Evolutionary conservation across 768 basidiomycete genomes (phyloP).

Genomic region (Boletus reticulatus): DNA sequence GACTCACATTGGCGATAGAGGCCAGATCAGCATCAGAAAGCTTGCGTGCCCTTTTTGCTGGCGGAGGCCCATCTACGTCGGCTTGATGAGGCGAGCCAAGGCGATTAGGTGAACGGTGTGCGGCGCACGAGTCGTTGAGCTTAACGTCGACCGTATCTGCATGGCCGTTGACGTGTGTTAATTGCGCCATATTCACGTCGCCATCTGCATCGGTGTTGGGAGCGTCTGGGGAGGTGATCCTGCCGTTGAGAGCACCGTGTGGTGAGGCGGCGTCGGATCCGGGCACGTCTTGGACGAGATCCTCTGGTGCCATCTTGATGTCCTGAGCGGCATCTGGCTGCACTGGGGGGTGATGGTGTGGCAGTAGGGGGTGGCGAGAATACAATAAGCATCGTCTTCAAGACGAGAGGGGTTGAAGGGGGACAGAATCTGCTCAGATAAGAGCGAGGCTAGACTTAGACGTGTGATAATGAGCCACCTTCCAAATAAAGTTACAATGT

Average conservation of each 20-base stretch:
- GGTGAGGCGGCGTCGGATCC: conserved; percentile 14
- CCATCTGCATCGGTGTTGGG: conserved; percentile 25
- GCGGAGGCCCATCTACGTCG: conserved; percentile 49
- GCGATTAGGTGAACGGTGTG: conserved; percentile 35
- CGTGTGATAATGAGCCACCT: too few species aligned
- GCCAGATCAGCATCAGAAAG: conserved; percentile 75
- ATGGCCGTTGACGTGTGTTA: conserved; percentile 26
- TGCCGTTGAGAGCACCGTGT: conserved; percentile 17
- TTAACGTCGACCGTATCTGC: conserved; percentile 5
- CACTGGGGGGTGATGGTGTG: conserved; percentile 46
- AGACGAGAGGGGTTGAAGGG: conserved; percentile 44
- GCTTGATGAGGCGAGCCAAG: conserved; percentile 29
- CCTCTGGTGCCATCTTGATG: conserved; percentile 48
- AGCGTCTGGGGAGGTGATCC: conserved; percentile 33
- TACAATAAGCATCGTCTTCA: too few species aligned
- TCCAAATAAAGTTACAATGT: too few species aligned
- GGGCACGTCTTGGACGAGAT: conserved; percentile 13
- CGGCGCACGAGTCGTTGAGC: conserved; percentile 31
- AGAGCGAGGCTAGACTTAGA: too few species aligned
- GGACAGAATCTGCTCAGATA: conserved; percentile 40
- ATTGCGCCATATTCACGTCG: conserved; percentile 31
- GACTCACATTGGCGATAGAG: conserved; percentile 69
- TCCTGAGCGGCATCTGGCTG: conserved; percentile 47
- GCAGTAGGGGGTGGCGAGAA: too few species aligned
- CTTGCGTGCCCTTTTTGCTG: conserved; percentile 78